A percentile compares a stretch with the other conserved stretches of the same genome.
These are phyloP conservation scores for Metschnikowia dekortorum DNA, from an alignment of 805 yeast genomes.

Conservation along the genomic window DNA sequence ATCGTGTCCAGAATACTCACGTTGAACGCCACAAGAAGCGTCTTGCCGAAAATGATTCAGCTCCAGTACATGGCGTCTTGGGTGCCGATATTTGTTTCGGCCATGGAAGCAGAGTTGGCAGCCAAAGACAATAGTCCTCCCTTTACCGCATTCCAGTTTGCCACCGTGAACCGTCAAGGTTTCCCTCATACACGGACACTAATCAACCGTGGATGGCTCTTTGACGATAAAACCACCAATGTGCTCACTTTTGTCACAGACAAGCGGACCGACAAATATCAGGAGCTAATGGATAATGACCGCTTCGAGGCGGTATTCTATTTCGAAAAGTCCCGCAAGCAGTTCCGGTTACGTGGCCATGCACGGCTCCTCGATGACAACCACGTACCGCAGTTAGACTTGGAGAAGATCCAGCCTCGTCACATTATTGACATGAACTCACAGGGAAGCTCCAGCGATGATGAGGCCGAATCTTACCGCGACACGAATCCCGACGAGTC, in stretches of 20 bases:
- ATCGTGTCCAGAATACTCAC: not conserved
- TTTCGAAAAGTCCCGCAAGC: slow-evolving; percentile 57
- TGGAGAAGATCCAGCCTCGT: slow-evolving; percentile 27
- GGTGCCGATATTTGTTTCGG: slow-evolving; percentile 62
- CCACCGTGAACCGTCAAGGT: slow-evolving; percentile 54
- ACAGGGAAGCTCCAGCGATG: slow-evolving; percentile 18
- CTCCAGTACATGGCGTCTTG: slow-evolving; percentile 57
- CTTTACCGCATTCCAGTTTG: slow-evolving; percentile 60
- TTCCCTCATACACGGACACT: slow-evolving; percentile 67
- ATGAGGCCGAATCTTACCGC: slow-evolving; percentile 3
- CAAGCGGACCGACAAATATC: slow-evolving; percentile 58
- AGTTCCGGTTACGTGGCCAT: slow-evolving; percentile 67
- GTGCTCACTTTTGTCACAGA: slow-evolving; percentile 70
- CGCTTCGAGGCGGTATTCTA: slow-evolving; percentile 75
- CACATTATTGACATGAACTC: slow-evolving; percentile 17
- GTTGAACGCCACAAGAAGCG: not conserved
- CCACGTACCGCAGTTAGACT: slow-evolving; percentile 29
- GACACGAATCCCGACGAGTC: slow-evolving; percentile 3
- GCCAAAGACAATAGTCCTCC: slow-evolving; percentile 31
- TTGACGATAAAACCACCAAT: slow-evolving; percentile 62
- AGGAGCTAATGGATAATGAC: slow-evolving; percentile 48
- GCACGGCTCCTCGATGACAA: slow-evolving; percentile 43
- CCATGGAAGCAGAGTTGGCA: slow-evolving; percentile 43
- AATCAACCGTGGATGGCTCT: slow-evolving; percentile 70
- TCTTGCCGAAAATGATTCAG: slow-evolving; percentile 21